Conservation (phyloP, 164 flowering plant genomes). For the Umbilicus rupestris region DNA sequence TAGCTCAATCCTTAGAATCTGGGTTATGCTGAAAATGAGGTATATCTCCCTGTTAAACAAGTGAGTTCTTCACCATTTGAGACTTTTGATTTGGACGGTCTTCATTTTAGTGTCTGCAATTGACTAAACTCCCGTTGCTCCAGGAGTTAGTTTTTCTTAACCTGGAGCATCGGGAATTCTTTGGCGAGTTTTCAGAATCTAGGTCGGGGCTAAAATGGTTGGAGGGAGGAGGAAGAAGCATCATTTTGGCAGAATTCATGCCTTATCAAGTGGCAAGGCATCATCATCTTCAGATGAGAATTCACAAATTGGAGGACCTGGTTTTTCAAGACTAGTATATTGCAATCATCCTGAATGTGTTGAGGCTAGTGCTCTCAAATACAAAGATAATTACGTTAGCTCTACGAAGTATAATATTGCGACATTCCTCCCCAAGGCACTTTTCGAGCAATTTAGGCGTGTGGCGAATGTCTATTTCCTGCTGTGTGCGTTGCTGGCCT, state of each 20-base stretch:
- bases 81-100: too few species aligned
- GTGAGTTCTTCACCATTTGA: too few species aligned
- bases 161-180: too few species aligned
- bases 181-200: too few species aligned
- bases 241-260: slow-evolving; percentile 46
- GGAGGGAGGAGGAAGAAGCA: slow-evolving; percentile 36
- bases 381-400: slow-evolving; percentile 52
- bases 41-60: too few species aligned
- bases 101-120: too few species aligned
- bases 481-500: slow-evolving; percentile 39
- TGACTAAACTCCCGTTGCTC: too few species aligned
- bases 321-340: slow-evolving; percentile 59
- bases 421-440: slow-evolving; percentile 59
- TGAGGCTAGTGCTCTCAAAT: slow-evolving; percentile 31
- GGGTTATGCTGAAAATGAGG: too few species aligned
- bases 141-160: too few species aligned
- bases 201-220: too few species aligned
- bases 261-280: slow-evolving; percentile 38
- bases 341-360: slow-evolving; percentile 52
- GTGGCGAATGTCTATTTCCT: slow-evolving; percentile 74
- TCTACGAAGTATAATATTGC: slow-evolving; percentile 64
- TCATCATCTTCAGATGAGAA: slow-evolving; percentile 43
- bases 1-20: too few species aligned
- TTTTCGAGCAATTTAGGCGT: slow-evolving; percentile 81
- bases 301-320: slow-evolving; percentile 64